Conservation (phyloP, 2,329 filamentous ascomycete species). For the Aspergillus quadrilineatus region DNA sequence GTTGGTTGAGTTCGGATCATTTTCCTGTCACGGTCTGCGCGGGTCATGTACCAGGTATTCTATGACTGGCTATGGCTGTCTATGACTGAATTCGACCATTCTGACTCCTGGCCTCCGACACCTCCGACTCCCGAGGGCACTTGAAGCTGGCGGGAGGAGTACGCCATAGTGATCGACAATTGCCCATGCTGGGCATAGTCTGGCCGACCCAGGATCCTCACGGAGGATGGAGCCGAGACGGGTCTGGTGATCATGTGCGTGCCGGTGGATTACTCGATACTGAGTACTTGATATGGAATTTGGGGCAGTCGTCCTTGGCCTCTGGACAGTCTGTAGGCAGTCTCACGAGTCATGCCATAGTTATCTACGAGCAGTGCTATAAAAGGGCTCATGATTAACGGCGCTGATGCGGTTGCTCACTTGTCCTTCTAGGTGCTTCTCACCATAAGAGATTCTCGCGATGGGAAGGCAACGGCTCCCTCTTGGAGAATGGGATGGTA, state of each 20-base stretch:
- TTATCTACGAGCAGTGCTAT: too few relatives aligned
- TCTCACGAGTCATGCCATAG: too few relatives aligned
- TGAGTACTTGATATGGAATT: background rate
- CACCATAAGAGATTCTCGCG: too few relatives aligned
- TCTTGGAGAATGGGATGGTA: too few relatives aligned
- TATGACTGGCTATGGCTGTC: too few relatives aligned
- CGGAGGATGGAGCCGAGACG: background rate
- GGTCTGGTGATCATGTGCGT: background rate
- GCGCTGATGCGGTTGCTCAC: too few relatives aligned
- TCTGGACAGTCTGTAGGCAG: background rate
- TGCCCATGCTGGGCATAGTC: background rate
- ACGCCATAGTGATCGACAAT: background rate
- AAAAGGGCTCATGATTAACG: too few relatives aligned
- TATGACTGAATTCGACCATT: too few relatives aligned
- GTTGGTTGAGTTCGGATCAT: background rate
- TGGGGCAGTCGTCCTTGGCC: background rate
- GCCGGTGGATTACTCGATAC: background rate
- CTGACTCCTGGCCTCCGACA: too few relatives aligned
- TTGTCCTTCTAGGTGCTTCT: too few relatives aligned
- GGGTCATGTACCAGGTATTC: background rate
- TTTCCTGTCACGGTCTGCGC: background rate
- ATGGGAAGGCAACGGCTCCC: too few relatives aligned
- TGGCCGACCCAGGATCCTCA: background rate
- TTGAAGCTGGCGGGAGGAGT: background rate
- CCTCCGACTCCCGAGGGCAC: background rate